Evolutionary conservation across 2,329 filamentous ascomycete species (phyloP).

Genomic region (Colletotrichum sp.): DNA sequence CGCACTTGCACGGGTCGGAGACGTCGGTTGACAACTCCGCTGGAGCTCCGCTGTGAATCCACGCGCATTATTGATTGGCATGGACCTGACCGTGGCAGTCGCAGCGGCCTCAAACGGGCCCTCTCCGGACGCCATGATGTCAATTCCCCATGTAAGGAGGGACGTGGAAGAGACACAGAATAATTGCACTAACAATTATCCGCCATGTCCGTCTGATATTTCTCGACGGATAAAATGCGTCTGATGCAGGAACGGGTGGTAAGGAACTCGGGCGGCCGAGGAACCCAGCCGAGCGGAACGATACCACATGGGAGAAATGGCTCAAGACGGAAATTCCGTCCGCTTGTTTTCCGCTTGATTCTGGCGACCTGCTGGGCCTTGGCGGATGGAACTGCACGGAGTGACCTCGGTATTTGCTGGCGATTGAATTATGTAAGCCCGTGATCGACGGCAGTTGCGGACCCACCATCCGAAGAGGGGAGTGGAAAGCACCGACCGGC

Average conservation of each 20-base stretch:
- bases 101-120: neutral
- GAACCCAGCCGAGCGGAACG: neutral
- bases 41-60: constrained; percentile 17
- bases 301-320: neutral
- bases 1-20: constrained; percentile 9
- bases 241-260: constrained; percentile 9
- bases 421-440: neutral
- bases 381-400: neutral
- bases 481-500: neutral
- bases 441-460: neutral
- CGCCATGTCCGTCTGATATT: constrained; percentile 2
- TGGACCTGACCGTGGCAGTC: constrained; percentile 1
- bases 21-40: constrained; percentile 16
- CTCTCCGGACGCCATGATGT: constrained; percentile 6
- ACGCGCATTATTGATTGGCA: constrained; percentile 17
- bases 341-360: constrained; percentile 7
- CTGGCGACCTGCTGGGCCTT: neutral
- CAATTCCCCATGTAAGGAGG: neutral
- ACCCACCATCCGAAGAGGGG: neutral
- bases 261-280: neutral
- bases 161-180: neutral
- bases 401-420: neutral
- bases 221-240: constrained; percentile 3
- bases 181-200: constrained; percentile 4
- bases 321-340: constrained; percentile 15